These are phyloP conservation scores for Poa annua DNA, from an alignment of 176 grass and related monocot genomes.

Conservation along the genomic window DNA sequence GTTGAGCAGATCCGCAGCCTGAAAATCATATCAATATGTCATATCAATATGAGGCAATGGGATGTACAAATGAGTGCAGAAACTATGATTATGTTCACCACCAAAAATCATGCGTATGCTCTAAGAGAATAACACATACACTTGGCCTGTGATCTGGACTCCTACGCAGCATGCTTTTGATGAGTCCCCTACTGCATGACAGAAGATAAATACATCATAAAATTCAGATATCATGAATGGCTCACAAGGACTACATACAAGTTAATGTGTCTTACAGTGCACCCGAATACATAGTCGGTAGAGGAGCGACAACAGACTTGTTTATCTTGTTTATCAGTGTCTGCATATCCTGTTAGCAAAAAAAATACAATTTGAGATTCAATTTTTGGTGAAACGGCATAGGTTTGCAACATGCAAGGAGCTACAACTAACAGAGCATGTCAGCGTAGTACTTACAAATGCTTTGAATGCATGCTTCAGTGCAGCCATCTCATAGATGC, in stretches of 20 bases:
- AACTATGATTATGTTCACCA: slow-evolving; percentile 2
- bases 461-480: slow-evolving; percentile 92
- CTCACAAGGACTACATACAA: slow-evolving; percentile 6
- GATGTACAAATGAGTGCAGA: slow-evolving; percentile 11
- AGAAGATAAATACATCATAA: slow-evolving; percentile 36
- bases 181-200: slow-evolving; percentile 72
- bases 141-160: slow-evolving; percentile 94
- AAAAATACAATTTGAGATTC: neutral
- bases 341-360: slow-evolving; percentile 75
- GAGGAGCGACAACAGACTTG: slow-evolving; percentile 75
- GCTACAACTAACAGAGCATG: neutral
- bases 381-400: neutral
- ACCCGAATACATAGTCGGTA: slow-evolving; percentile 82
- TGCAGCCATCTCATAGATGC: slow-evolving; percentile 94
- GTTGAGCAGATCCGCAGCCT: slow-evolving; percentile 85
- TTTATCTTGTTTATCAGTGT: slow-evolving; percentile 97
- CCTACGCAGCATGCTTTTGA: slow-evolving; percentile 93
- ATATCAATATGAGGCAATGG: slow-evolving; percentile 18
- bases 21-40: slow-evolving; percentile 30
- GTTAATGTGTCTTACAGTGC: slow-evolving; percentile 67
- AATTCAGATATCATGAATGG: neutral
- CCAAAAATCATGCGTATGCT: neutral
- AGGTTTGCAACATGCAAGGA: neutral
- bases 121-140: slow-evolving; percentile 54
- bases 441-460: slow-evolving; percentile 69